phyloP scores from a whole-genome alignment of 179 eudicot genomes.

The Monotropa hypopitys region DNA sequence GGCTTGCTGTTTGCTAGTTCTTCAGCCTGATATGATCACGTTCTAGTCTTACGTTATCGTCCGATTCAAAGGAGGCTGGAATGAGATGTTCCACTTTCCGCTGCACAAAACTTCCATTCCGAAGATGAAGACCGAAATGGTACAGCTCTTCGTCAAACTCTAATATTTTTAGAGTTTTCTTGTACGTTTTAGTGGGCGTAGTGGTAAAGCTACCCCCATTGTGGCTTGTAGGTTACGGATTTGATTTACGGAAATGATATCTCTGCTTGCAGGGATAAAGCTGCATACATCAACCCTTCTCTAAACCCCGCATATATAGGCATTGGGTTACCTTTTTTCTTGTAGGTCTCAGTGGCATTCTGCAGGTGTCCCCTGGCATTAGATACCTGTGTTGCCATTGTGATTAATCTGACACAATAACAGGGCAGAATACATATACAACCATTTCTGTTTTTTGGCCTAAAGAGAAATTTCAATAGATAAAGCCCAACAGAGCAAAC shows the following conservation, averaged over 20 bases:
- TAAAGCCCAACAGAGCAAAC: neutral
- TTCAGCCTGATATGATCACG: neutral
- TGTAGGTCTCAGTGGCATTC: conserved; percentile 41
- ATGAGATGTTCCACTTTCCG: conserved; percentile 46
- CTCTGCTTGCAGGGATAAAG: no score
- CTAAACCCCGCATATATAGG: no score
- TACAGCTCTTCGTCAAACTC: conserved; percentile 34
- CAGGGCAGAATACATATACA: neutral
- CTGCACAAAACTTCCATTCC: conserved; percentile 32
- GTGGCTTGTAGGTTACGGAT: no score
- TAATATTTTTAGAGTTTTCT: conserved; percentile 28
- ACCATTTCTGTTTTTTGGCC: neutral
- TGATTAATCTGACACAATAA: neutral
- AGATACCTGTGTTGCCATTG: conserved; percentile 28
- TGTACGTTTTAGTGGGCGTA: no score
- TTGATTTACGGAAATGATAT: no score
- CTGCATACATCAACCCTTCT: no score
- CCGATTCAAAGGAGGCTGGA: neutral
- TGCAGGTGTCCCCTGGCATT: conserved; percentile 54
- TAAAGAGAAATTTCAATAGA: neutral
- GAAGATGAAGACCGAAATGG: conserved; percentile 32
- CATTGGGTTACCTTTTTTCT: no score
- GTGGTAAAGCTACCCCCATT: no score
- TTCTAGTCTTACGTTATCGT: neutral
- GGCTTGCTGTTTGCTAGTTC: neutral